These are phyloP conservation scores for Trametes pubescens DNA, from an alignment of 1,284 basidiomycete genomes.

Conservation along the genomic window DNA sequence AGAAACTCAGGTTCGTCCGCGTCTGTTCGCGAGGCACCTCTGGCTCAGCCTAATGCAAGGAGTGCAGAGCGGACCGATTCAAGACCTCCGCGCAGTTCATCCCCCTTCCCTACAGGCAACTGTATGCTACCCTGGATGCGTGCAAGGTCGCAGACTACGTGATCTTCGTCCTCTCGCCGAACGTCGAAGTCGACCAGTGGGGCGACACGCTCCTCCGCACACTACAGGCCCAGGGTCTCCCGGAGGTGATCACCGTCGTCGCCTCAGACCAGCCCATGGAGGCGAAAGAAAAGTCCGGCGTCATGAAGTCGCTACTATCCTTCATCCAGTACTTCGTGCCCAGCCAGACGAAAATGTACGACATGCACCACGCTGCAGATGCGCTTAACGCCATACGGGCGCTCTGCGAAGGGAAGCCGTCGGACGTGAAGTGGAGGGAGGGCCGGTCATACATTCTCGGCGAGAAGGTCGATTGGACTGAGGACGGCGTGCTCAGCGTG, in stretches of 20 bases:
- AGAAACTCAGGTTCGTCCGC: constrained; percentile 67
- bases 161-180: constrained; percentile 83
- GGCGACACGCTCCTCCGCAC: constrained; percentile 93
- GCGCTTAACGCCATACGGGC: constrained; percentile 75
- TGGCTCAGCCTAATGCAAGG: constrained; percentile 20
- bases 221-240: constrained; percentile 84
- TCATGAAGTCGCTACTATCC: constrained; percentile 88
- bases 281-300: constrained; percentile 66
- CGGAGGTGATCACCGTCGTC: constrained; percentile 73
- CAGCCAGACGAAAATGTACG: constrained; percentile 72
- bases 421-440: constrained; percentile 83
- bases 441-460: constrained; percentile 83
- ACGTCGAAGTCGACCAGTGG: constrained; percentile 84
- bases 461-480: constrained; percentile 68
- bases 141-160: constrained; percentile 94
- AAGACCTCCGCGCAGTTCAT: constrained; percentile 91
- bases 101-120: constrained; percentile 71
- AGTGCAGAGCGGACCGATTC: constrained; percentile 79
- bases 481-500: constrained; percentile 70
- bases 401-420: constrained; percentile 83
- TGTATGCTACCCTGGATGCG: constrained; percentile 87
- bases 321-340: constrained; percentile 97
- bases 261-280: constrained; percentile 57
- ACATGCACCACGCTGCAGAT: constrained; percentile 71
- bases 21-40: not conserved